Evolutionary conservation across 129 eudicot species (phyloP).

Genomic region (Centella asiatica): DNA sequence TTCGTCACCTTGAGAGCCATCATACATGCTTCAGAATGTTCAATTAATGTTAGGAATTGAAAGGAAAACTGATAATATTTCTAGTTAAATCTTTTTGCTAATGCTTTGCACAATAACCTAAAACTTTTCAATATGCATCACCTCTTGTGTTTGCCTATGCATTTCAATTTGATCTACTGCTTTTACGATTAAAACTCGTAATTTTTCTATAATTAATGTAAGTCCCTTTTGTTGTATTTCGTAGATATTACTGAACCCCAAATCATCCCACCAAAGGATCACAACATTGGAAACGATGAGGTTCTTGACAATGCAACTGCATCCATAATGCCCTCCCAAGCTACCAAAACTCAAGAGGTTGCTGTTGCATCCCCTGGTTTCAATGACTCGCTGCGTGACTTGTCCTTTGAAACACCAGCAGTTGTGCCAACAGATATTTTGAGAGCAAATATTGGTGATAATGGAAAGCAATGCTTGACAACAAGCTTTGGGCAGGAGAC

Average conservation of each 20-base stretch:
- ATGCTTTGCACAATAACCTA: no score
- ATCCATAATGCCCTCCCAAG: background rate
- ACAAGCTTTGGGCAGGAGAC: background rate
- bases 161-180: background rate
- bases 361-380: background rate
- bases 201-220: slow-evolving; percentile 1
- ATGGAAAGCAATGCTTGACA: background rate
- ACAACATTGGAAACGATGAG: slow-evolving; percentile 8
- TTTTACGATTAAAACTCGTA: background rate
- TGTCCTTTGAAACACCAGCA: background rate
- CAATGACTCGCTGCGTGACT: background rate
- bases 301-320: background rate
- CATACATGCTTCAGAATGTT: no score
- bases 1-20: no score
- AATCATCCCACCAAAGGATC: slow-evolving; percentile 15
- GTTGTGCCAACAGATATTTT: background rate
- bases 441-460: background rate
- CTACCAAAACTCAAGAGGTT: slow-evolving; percentile 5
- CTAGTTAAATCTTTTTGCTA: no score
- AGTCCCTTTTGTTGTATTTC: background rate
- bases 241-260: slow-evolving; percentile 23
- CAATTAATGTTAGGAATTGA: no score
- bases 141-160: no score
- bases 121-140: no score
- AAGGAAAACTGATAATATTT: no score